Evolutionary conservation across 2,329 filamentous ascomycete genomes (phyloP).

Genomic region (Teratosphaeriaceae sp.): DNA sequence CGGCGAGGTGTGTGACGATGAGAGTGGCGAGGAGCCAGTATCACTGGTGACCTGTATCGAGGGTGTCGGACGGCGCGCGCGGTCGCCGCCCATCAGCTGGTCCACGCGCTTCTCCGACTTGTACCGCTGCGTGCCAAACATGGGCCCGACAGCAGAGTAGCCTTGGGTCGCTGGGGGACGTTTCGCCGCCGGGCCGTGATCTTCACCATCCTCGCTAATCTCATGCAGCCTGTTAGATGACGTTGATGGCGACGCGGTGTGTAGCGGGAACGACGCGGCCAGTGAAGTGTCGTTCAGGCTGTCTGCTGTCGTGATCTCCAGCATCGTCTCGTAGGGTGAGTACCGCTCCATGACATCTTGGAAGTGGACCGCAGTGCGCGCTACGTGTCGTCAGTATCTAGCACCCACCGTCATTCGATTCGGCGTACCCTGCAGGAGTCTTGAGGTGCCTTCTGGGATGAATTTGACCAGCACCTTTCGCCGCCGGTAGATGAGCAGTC

Average conservation of each 20-base stretch:
- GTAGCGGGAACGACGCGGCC: slow-evolving; percentile 80
- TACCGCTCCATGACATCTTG: slow-evolving; percentile 60
- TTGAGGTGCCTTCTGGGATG: slow-evolving; percentile 81
- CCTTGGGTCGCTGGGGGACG: neutral
- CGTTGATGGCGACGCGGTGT: slow-evolving; percentile 78
- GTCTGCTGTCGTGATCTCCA: slow-evolving; percentile 66
- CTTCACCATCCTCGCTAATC: slow-evolving; percentile 89
- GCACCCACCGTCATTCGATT: neutral
- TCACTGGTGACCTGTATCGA: slow-evolving; percentile 14
- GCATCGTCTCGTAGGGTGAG: slow-evolving; percentile 77
- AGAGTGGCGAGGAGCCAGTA: neutral
- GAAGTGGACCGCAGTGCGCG: slow-evolving; percentile 69
- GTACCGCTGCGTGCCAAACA: slow-evolving; percentile 18
- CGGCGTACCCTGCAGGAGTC: slow-evolving; percentile 75
- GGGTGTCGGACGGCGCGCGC: slow-evolving; percentile 10
- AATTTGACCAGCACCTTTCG: slow-evolving; percentile 91
- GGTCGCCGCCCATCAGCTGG: slow-evolving; percentile 19
- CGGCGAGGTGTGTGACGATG: slow-evolving; percentile 9
- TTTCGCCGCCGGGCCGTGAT: slow-evolving; percentile 36
- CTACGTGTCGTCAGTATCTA: slow-evolving; percentile 43
- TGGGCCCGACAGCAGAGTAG: slow-evolving; percentile 8
- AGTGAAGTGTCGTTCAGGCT: slow-evolving; percentile 84
- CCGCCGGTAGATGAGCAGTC: slow-evolving; percentile 81
- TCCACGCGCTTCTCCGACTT: slow-evolving; percentile 22
- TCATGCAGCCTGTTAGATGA: slow-evolving; percentile 77